Conservation (phyloP, 2,329 filamentous ascomycete genomes). For the Pseudocercospora vitis region DNA sequence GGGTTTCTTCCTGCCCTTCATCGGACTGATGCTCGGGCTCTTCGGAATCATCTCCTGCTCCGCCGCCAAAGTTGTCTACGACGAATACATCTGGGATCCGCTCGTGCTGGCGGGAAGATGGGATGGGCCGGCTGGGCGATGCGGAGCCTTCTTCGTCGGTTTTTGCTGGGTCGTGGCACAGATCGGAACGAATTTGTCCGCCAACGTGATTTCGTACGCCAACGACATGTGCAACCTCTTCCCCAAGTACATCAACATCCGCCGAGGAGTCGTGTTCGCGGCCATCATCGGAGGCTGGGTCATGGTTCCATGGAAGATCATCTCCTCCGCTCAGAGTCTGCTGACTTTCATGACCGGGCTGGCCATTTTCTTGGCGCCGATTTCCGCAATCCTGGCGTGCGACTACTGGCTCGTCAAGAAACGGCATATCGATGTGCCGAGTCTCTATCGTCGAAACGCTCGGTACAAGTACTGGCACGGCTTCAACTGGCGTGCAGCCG, state of each 20-base stretch:
- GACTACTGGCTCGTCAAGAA: conserved; percentile 60
- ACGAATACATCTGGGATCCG: conserved; percentile 44
- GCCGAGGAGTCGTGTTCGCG: conserved; percentile 46
- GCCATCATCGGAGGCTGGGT: conserved; percentile 53
- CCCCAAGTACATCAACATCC: conserved; percentile 53
- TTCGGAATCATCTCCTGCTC: conserved; percentile 60
- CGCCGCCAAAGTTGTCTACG: conserved; percentile 55
- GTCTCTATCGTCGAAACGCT: conserved; percentile 51
- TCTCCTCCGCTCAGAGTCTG: conserved; percentile 58
- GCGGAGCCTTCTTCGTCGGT: conserved; percentile 38
- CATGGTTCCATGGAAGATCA: conserved; percentile 62
- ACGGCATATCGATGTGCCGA: conserved; percentile 48
- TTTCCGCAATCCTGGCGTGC: conserved; percentile 56
- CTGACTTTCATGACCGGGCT: conserved; percentile 61
- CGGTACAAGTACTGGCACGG: conserved; percentile 55
- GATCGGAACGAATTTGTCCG: conserved; percentile 54
- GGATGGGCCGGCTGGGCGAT: conserved; percentile 35
- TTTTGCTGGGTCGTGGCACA: conserved; percentile 54
- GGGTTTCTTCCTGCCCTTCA: conserved; percentile 47
- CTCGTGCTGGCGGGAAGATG: conserved; percentile 40
- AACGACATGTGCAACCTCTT: conserved; percentile 55
- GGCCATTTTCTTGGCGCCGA: conserved; percentile 64
- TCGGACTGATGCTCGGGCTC: conserved; percentile 51
- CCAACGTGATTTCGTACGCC: conserved; percentile 55
- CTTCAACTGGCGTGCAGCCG: conserved; percentile 60